These are phyloP conservation scores for Trichocladium uniseriatum DNA, from an alignment of 495 filamentous ascomycete species.

Conservation along the genomic window DNA sequence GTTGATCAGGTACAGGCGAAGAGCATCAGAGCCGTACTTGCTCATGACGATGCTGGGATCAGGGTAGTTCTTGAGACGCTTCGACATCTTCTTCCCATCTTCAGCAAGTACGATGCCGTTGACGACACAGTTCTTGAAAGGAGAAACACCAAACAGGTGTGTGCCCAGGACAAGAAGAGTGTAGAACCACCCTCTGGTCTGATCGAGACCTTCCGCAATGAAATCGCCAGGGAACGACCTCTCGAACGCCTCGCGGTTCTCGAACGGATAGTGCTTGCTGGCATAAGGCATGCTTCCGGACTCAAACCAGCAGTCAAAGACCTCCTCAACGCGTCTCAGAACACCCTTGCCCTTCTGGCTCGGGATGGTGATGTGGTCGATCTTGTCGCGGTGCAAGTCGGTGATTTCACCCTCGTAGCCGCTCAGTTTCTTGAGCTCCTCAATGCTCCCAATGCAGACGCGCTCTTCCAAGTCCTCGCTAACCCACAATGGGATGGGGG, in stretches of 20 bases:
- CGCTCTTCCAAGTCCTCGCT: conserved; percentile 80
- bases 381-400: conserved; percentile 92
- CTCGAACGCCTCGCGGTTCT: conserved; percentile 72
- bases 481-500: conserved; percentile 89
- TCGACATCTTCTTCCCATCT: conserved; percentile 99
- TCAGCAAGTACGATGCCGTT: conserved; percentile 92
- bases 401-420: conserved; percentile 75
- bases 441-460: conserved; percentile 78
- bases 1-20: conserved; percentile 93
- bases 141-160: conserved; percentile 78
- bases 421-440: conserved; percentile 78
- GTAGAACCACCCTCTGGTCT: conserved; percentile 91
- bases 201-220: conserved; percentile 84
- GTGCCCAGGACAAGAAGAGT: conserved; percentile 84
- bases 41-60: conserved; percentile 79
- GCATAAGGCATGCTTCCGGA: conserved; percentile 97
- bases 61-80: conserved; percentile 94
- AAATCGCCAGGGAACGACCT: conserved; percentile 89
- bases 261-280: conserved; percentile 88
- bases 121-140: conserved; percentile 95
- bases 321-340: conserved; percentile 74
- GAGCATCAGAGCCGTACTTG: conserved; percentile 85
- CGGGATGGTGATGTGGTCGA: conserved; percentile 94
- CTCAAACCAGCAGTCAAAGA: conserved; percentile 91
- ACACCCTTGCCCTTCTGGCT: conserved; percentile 81